Evolutionary conservation across 1,284 basidiomycete genomes (phyloP).

Genomic region (Amylostereum areolatum): DNA sequence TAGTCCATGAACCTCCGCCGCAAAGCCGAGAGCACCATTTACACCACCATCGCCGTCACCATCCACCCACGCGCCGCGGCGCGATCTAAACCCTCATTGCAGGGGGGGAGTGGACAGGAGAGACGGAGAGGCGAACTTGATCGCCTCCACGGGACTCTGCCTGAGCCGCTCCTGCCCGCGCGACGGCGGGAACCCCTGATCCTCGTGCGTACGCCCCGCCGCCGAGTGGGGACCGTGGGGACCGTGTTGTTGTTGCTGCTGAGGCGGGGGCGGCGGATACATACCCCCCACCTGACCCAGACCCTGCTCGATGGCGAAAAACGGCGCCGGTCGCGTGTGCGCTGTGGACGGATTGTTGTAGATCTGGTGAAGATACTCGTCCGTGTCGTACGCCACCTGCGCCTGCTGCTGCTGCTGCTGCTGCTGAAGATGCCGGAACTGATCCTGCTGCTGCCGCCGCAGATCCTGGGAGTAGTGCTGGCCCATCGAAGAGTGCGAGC

Average conservation of each 20-base stretch:
- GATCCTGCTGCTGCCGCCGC: constrained; percentile 35
- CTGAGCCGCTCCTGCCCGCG: too few relatives aligned
- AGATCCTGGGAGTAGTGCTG: constrained; percentile 36
- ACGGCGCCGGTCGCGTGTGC: not conserved
- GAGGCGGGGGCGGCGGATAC: not conserved
- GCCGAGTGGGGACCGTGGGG: too few relatives aligned
- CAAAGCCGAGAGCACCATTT: too few relatives aligned
- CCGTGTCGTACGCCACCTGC: constrained; percentile 14
- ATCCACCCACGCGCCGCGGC: too few relatives aligned
- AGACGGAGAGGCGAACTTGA: too few relatives aligned
- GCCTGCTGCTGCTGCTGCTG: constrained; percentile 17
- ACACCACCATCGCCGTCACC: too few relatives aligned
- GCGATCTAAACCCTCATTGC: not conserved
- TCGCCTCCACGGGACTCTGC: too few relatives aligned
- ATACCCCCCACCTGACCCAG: not conserved
- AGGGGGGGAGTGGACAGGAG: constrained; percentile 1
- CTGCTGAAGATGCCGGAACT: constrained; percentile 24
- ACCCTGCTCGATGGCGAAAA: not conserved
- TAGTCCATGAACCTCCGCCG: too few relatives aligned
- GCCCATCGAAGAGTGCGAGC: constrained; percentile 40
- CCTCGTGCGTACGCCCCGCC: too few relatives aligned
- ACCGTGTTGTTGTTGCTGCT: too few relatives aligned
- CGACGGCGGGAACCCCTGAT: too few relatives aligned
- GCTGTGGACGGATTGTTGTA: not conserved
- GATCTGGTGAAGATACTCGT: constrained; percentile 2